Base-by-base conservation (phyloP, 2,329 filamentous ascomycete genomes). In the Rutstroemia sp. region DNA sequence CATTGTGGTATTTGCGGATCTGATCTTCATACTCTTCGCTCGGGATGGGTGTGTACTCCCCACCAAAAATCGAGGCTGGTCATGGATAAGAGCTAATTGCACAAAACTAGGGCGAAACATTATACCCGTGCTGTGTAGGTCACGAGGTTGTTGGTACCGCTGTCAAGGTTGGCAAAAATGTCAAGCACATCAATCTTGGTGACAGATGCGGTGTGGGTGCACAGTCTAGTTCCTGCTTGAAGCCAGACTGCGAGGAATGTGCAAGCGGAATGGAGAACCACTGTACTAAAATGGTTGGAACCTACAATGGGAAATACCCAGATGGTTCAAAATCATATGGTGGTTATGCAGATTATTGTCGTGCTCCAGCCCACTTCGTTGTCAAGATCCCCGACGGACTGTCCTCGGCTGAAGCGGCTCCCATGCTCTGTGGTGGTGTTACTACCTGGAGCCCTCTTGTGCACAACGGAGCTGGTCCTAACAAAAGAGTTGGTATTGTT, bases 401-500 rank as follows among this genome's bases (percentile, higher is more conserved):
- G n/a, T 51, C 48, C 17, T 50, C 45, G n/a, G 54, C 42, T 2
- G 48, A 56, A 30, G 54, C 54, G 4, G 54, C 54, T 27, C 48
- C 54, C 37, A 56, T 56, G 54, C 30, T 56, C 9, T 56, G 54
- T 16, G 54, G 39, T 27, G 54, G 54, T 47, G 17, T 56, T 12
- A 56, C 54, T 25, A 41, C 41, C 14, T 56, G 48, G 48, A 16
- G 25, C 16, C 39, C 54, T 9, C 48, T 56, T 21, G 54, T 56
- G 4, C 38, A 56, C 23, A 56, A 56, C 17, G 54, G 54, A n/a
- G 5, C 54, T 16, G 54, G 54, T 16, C 48, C 48, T 3, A 12
- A 14, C 4, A 87, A 86, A 68, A 76, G 73, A 7, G 85, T 91
- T 0, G 87, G 83, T 0, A 78, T 91, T 51, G 74, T 89, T 5